Base-by-base conservation (phyloP, 1,139 yeast species). In the Magnusiomyces magnusii region DNA sequence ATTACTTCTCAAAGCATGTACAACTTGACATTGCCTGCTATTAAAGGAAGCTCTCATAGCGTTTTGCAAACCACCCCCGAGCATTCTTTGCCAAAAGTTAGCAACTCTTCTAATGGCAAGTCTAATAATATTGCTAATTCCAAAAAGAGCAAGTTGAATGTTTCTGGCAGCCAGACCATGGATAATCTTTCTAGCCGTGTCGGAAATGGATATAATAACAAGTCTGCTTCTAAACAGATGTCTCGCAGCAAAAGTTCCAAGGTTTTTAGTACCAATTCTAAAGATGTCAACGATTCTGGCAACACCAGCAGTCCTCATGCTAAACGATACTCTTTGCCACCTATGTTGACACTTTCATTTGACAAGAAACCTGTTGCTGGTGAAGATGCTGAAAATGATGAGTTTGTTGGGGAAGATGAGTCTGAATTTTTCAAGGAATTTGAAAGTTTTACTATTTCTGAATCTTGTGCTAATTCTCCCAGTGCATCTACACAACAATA, bases 311-410 rank as follows among this genome's bases (percentile, higher is more conserved):
- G 25, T 39, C 9, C 54, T 34, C 28, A 34, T n/a, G 31, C 54
- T 17, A 51, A 51, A 51, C 41, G 54, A 51, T 51, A 19, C 15
- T 51, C 54, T 51, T 21, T 51, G 27, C 54, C 54, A 7, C 54
- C 54, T 17, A 21, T 23, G 31, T 24, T 51, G 23, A 51, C 54
- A 19, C 54, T 51, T 34, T 10, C 54, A 19, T 36, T 51, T 51
- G 41, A 51, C n/a, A 17, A 51, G n/a, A 42, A 50, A 44, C 10
- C 49, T 21, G 27, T 9, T 44, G 49, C 24, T 21, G 49, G 27
- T 5, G 49, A 19, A 21, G 49, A 9, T 19, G 7, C 44, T 31
- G 10, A 7, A 31, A 31, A 7, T 7, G 13, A 7, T 31, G 36
- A 31, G 7, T 31, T 7, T 31, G 36, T 31, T 31, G 36, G 13